Conservation (phyloP, 257 asterid genomes). For the Forsythia suspensa region DNA sequence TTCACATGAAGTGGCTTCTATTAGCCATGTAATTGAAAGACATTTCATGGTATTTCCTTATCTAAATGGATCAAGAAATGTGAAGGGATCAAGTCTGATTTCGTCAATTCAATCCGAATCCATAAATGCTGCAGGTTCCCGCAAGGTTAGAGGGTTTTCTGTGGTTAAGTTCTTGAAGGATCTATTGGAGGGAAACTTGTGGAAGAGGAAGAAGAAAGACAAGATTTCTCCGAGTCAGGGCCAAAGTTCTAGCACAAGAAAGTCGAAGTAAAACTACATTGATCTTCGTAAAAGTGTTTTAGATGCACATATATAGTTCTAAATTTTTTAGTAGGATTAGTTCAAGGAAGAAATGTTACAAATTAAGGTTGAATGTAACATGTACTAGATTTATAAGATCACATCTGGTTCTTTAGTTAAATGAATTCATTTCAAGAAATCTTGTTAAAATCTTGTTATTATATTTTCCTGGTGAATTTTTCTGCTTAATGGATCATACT, state of each 20-base stretch:
- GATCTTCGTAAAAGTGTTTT: not conserved
- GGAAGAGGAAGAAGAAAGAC: constrained; percentile 21
- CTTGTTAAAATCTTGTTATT: not conserved
- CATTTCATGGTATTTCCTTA: constrained; percentile 47
- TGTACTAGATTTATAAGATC: not conserved
- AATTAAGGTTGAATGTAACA: not conserved
- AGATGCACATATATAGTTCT: not conserved
- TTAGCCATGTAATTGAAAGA: constrained; percentile 33
- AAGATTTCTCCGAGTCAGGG: not conserved
- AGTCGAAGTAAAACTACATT: not conserved
- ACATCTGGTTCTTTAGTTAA: too few relatives aligned
- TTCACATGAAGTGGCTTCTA: constrained; percentile 33
- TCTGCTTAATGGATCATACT: not conserved
- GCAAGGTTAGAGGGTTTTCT: constrained; percentile 17
- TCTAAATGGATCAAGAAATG: constrained; percentile 26
- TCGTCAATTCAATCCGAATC: not conserved
- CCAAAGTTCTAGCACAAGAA: not conserved
- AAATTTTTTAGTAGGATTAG: not conserved
- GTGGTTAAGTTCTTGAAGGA: constrained; percentile 13
- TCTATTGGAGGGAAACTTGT: not conserved
- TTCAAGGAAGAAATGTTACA: constrained; percentile 10
- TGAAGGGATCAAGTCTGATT: not conserved
- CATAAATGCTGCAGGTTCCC: constrained; percentile 2
- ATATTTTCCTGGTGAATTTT: not conserved
- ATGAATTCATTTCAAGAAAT: not conserved